Conservation (phyloP, 768 basidiomycete species). For the Terana coerulea region DNA sequence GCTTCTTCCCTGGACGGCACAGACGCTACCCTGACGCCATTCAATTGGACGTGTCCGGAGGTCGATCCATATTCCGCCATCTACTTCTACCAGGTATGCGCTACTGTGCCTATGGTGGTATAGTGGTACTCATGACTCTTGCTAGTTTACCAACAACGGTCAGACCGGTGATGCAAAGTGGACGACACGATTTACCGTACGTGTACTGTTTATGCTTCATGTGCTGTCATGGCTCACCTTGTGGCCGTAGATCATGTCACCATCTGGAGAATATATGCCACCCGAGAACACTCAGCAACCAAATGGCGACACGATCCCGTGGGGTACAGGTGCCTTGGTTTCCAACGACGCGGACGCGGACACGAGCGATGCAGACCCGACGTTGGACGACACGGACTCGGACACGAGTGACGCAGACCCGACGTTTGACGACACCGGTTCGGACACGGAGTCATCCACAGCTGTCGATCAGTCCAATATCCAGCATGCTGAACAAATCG, state of each 20-base stretch:
- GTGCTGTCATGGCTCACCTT: not conserved
- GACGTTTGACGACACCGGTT: not conserved
- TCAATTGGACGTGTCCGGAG: constrained; percentile 34
- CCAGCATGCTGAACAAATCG: not conserved
- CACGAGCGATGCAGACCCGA: not conserved
- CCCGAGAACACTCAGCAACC: constrained; percentile 31
- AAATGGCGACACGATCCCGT: constrained; percentile 33
- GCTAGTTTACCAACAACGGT: constrained; percentile 30
- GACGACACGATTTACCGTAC: constrained; percentile 38
- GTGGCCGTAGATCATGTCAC: constrained; percentile 30
- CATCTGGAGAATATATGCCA: constrained; percentile 22
- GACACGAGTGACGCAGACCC: not conserved
- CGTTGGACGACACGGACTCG: no score
- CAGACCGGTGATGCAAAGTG: constrained; percentile 24
- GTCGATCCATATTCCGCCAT: constrained; percentile 35
- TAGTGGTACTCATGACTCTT: not conserved
- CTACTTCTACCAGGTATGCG: constrained; percentile 37
- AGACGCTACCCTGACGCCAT: constrained; percentile 27
- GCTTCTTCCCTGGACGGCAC: constrained; percentile 30
- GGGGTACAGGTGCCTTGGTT: constrained; percentile 30
- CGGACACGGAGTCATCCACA: not conserved
- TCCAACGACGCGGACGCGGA: not conserved
- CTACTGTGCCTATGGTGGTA: not conserved
- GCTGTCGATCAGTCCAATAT: not conserved
- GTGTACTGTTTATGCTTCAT: constrained; percentile 2